A percentile compares a stretch with the other conserved stretches of the same genome.
Conservation (phyloP, 257 asterid species). For the Solanum pinnatisectum region DNA sequence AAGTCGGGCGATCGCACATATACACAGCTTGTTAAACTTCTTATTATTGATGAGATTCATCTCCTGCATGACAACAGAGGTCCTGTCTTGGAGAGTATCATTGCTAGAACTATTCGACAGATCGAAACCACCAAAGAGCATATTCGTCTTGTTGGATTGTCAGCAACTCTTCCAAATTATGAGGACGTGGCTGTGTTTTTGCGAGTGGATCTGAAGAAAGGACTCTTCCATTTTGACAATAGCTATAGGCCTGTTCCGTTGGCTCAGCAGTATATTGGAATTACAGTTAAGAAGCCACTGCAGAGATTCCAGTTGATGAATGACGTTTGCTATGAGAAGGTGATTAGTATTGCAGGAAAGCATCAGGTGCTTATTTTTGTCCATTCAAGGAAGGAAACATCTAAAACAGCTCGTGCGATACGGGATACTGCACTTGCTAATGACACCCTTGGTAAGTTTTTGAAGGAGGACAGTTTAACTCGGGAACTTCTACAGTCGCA, state of each 20-base stretch:
- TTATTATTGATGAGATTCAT: constrained; percentile 35
- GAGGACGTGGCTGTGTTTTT: constrained; percentile 33
- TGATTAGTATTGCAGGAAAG: constrained; percentile 26
- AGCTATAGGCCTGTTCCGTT: constrained; percentile 37
- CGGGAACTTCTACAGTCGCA: constrained; percentile 33
- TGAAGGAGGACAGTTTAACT: constrained; percentile 31
- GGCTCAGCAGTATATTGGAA: constrained; percentile 33
- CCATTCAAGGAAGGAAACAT: constrained; percentile 37
- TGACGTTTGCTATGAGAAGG: constrained; percentile 39
- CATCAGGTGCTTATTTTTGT: constrained; percentile 39
- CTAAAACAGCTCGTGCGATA: constrained; percentile 37
- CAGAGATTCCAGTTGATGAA: constrained; percentile 43
- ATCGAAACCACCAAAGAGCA: constrained; percentile 36
- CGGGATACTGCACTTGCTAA: constrained; percentile 35
- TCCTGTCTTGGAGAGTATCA: constrained; percentile 36
- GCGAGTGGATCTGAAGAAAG: constrained; percentile 32
- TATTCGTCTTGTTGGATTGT: constrained; percentile 35
- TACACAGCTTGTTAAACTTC: constrained; percentile 32
- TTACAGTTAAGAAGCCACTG: constrained; percentile 31
- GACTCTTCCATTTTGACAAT: constrained; percentile 34
- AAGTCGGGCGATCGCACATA: constrained; percentile 42
- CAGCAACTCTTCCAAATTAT: constrained; percentile 38
- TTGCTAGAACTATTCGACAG: constrained; percentile 35
- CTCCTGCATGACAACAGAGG: constrained; percentile 35
- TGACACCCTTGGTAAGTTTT: constrained; percentile 30